A percentile compares a stretch with the other conserved stretches of the same genome.
These are phyloP conservation scores for Olyra latifolia DNA, from an alignment of 176 grass and related monocot species.

Conservation along the genomic window DNA sequence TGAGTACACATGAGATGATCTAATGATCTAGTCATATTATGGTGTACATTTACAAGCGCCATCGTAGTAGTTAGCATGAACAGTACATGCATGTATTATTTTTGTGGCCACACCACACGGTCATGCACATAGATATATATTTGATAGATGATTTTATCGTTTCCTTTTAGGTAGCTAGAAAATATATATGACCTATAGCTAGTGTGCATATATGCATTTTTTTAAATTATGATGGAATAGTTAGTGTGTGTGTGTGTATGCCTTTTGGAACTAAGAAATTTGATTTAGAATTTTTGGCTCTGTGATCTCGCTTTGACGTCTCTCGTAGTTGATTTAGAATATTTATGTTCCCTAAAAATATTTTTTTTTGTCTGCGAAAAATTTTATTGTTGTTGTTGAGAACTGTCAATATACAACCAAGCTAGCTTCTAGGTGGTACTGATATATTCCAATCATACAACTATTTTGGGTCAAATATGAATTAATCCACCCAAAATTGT, in stretches of 20 bases:
- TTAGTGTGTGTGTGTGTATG: no score
- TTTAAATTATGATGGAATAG: no score
- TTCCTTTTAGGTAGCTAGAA: background rate
- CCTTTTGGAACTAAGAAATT: no score
- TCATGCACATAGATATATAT: background rate
- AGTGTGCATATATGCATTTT: background rate
- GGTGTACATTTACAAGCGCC: background rate
- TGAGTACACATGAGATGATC: background rate
- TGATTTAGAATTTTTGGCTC: no score
- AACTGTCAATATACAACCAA: background rate
- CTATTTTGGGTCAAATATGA: background rate
- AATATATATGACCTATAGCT: background rate
- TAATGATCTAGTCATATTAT: no score
- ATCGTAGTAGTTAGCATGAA: background rate
- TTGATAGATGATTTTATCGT: background rate
- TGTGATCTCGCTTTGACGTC: no score
- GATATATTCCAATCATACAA: no score
- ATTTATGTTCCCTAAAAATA: no score
- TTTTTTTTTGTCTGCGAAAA: background rate
- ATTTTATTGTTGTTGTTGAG: background rate
- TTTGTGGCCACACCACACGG: background rate
- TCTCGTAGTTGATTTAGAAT: no score
- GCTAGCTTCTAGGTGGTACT: background rate
- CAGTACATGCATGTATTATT: background rate
- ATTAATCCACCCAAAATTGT: background rate